Base-by-base conservation (phyloP, 331 rosid species). In the Stylosanthes scabra region DNA sequence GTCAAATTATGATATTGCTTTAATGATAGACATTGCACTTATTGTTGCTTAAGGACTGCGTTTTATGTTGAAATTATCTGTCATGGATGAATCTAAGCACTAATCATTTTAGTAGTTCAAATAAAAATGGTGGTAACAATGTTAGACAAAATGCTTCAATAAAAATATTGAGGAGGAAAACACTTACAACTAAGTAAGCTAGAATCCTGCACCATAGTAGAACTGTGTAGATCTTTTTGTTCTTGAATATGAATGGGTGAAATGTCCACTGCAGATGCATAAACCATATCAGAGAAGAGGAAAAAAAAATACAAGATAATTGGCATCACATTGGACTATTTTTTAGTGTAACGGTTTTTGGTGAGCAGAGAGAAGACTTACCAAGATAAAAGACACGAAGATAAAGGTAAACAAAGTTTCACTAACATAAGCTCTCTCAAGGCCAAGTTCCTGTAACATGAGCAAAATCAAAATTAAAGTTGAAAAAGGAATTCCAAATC, bases 151-250 rank as follows among this genome's bases (percentile, higher is more conserved):
- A 31, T 31, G 37, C 37, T 31, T 31, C 37, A 31, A 52, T 57
- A 37, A 11, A 11, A 16, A 16, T 1, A 46, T 65, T 8, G 42
- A 63, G n/a, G 15, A 40, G 62, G 54, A 49, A 37, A 69, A 63
- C 71, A 85, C 99, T 90, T 84, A 95, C 99, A 83, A 84, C 95
- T 91, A 95, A 90, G 82, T 84, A 95, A 42, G 97, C 76, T 72
- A 95, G 92, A 87, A 88, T 96, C 82, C 99, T 92, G 89, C 99
- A 95, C 99, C 99, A 95, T 41, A 95, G 29, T 63, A 87, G 78
- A 83, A 91, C 99, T 54, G 99, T 94, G 83, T 88, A 94, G 76
- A 94, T 85, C 93, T 86, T 94, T 86, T 90, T 94, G 85, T 86
- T 80, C 95, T 94, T 94, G 78, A 88, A 74, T 70, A 94, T 64